Evolutionary conservation across 768 basidiomycete genomes (phyloP).

Genomic region (Baorangia bicolor): DNA sequence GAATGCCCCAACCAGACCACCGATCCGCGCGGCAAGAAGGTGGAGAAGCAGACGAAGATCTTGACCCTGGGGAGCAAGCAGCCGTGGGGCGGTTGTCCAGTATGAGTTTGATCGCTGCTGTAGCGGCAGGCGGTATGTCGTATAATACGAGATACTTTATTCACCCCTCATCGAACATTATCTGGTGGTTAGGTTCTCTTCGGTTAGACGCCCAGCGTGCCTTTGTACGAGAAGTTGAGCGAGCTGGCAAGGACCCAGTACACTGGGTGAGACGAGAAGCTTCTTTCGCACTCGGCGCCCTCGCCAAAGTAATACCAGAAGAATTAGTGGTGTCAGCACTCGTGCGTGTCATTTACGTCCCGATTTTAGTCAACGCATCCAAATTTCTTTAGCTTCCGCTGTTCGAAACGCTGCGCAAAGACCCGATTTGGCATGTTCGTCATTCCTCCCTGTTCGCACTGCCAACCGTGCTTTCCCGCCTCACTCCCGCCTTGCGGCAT

Average conservation of each 20-base stretch:
- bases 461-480: constrained; percentile 71
- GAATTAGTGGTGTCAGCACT: constrained; percentile 65
- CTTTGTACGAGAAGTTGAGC: constrained; percentile 74
- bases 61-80: constrained; percentile 61
- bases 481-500: constrained; percentile 57
- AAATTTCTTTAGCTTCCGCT: constrained; percentile 63
- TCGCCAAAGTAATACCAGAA: constrained; percentile 83
- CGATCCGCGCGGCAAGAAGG: constrained; percentile 15
- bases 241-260: constrained; percentile 61
- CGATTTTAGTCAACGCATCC: neutral
- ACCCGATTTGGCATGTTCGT: constrained; percentile 78
- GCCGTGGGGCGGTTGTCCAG: constrained; percentile 84
- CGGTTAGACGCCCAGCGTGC: constrained; percentile 54
- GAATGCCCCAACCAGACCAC: constrained; percentile 17
- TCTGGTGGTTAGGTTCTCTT: constrained; percentile 45
- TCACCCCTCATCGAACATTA: constrained; percentile 2
- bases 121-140: constrained; percentile 70
- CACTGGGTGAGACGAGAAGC: constrained; percentile 86
- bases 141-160: constrained; percentile 9
- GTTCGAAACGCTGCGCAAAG: constrained; percentile 67
- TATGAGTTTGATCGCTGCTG: constrained; percentile 90
- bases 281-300: constrained; percentile 81
- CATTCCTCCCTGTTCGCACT: constrained; percentile 86
- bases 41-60: constrained; percentile 39
- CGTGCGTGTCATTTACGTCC: constrained; percentile 40